Evolutionary conservation across 2,329 filamentous ascomycete species (phyloP), one percentile per base, ranked within the genome.

Genomic region (Penicillium sp.): DNA sequence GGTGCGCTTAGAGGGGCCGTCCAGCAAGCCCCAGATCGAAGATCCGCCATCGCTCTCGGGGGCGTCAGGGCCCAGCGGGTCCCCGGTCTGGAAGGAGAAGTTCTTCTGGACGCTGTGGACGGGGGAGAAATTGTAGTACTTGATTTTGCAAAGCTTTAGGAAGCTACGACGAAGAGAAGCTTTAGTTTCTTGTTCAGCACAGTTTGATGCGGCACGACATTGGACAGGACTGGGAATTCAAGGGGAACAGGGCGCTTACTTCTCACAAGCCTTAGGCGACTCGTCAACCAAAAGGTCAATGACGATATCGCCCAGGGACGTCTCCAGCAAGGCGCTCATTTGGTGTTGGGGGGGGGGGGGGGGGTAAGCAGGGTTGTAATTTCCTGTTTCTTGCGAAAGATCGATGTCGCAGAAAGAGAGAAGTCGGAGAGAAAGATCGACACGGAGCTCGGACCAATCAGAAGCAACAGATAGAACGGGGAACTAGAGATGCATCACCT

Each of bases 71-170:
- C 94, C 93, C 51, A 97, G 86, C 12, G 93, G 93, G 69, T 97
- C 94, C 72, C 93, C 93, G 29, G 90, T 95, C 75, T 97, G 93
- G 76, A 96, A 96, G 58, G 92, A 96, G 76, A 97, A 97, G 75
- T 91, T 87, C 73, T 93, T 94, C 71, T 97, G 94, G 35, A 99
- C 85, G 63, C 88, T 92, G 77, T 97, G 90, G 52, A 97, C 79
- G 25, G 93, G 94, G 6, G 92, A 87, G 74, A 95, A 97, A 79
- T 97, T 97, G 85, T 97, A 99, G 79, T 97, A 99, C 79, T 97
- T 99, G 76, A 92, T 81, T 79, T 97, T 97, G 85, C 94, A 97
- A 66, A 99, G 89, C 82, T 99, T 97, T 54, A 99, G 81, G 75
- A 99, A 97, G 82, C 91, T 95, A 75, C 37, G 31, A 37, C 18